Percentiles rank a stretch among this genome's conserved stretches.
Evolutionary conservation across 768 basidiomycete species (phyloP).

Genomic region (Leucocoprinus birnbaumii): DNA sequence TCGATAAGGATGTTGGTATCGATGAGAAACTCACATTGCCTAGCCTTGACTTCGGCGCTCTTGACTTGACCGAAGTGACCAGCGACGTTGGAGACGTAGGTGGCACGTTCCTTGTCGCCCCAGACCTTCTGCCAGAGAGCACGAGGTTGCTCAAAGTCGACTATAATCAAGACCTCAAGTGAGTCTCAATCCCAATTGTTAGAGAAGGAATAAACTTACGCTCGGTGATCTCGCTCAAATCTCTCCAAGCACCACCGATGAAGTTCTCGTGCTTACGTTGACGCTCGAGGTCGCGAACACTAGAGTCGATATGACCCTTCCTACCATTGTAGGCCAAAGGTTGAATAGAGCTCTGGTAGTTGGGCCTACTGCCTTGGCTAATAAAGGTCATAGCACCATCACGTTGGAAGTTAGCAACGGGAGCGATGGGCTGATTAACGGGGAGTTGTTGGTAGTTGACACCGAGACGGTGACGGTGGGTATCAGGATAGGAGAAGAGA

Average conservation of each 20-base stretch:
- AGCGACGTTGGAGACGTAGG: conserved; percentile 66
- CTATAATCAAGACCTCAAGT: conserved; percentile 30
- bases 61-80: conserved; percentile 63
- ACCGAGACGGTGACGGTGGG: conserved; percentile 83
- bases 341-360: conserved; percentile 79
- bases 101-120: conserved; percentile 54
- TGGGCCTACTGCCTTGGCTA: conserved; percentile 83
- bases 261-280: conserved; percentile 69
- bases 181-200: neutral
- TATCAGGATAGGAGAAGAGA: conserved; percentile 92
- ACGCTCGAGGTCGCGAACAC: conserved; percentile 35
- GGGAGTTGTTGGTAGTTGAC: conserved; percentile 83
- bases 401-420: conserved; percentile 89
- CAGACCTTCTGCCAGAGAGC: conserved; percentile 67
- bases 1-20: neutral
- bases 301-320: conserved; percentile 42
- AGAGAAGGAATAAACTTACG: conserved; percentile 42
- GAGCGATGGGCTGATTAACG: conserved; percentile 75
- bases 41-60: conserved; percentile 53
- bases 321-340: conserved; percentile 63
- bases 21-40: conserved; percentile 53
- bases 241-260: conserved; percentile 63
- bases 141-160: conserved; percentile 86
- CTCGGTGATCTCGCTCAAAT: conserved; percentile 76
- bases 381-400: conserved; percentile 68